Percentiles rank a stretch among this genome's conserved stretches.
These are phyloP conservation scores for Zygosaccharomyces sapae DNA, from an alignment of 1,139 yeast genomes.

Conservation along the genomic window DNA sequence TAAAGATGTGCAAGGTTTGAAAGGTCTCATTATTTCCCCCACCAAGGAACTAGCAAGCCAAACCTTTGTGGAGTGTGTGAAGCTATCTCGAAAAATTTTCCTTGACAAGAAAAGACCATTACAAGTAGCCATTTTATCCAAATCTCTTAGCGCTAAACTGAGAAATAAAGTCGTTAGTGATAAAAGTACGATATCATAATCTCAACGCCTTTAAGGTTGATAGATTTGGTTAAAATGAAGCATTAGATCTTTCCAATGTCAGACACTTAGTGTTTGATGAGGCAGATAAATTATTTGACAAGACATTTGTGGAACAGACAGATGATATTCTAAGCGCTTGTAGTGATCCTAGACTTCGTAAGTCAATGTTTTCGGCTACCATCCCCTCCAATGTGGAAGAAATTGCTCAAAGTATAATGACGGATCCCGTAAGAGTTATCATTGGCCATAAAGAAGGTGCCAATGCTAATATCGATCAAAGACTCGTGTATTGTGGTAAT, in stretches of 20 bases:
- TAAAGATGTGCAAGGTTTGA: constrained; percentile 43
- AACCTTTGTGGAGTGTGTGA: constrained; percentile 65
- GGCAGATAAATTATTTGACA: constrained; percentile 90
- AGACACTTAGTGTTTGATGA: constrained; percentile 84
- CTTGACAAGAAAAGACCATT: constrained; percentile 46
- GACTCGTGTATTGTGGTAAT: constrained; percentile 79
- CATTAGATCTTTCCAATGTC: constrained; percentile 57
- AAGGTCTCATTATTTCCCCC: constrained; percentile 83
- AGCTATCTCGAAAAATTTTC: constrained; percentile 44
- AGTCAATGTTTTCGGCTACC: constrained; percentile 90
- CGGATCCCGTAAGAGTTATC: constrained; percentile 71
- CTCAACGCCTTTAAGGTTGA: constrained; percentile 82
- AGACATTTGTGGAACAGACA: constrained; percentile 86
- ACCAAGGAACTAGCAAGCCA: constrained; percentile 89
- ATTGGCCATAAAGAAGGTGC: constrained; percentile 97
- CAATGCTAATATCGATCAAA: constrained; percentile 75
- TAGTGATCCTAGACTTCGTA: constrained; percentile 44
- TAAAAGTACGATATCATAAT: constrained; percentile 75
- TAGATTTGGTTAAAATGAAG: constrained; percentile 68
- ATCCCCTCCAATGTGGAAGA: constrained; percentile 92
- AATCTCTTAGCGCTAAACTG: constrained; percentile 69
- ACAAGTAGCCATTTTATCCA: constrained; percentile 65
- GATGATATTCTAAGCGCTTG: constrained; percentile 77
- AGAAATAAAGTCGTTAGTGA: constrained; percentile 53
- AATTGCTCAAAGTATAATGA: constrained; percentile 80